A percentile compares a stretch with the other conserved stretches of the same genome.
Evolutionary conservation across 1,139 yeast genomes (phyloP).

Genomic region (Diutina neorugosa): DNA sequence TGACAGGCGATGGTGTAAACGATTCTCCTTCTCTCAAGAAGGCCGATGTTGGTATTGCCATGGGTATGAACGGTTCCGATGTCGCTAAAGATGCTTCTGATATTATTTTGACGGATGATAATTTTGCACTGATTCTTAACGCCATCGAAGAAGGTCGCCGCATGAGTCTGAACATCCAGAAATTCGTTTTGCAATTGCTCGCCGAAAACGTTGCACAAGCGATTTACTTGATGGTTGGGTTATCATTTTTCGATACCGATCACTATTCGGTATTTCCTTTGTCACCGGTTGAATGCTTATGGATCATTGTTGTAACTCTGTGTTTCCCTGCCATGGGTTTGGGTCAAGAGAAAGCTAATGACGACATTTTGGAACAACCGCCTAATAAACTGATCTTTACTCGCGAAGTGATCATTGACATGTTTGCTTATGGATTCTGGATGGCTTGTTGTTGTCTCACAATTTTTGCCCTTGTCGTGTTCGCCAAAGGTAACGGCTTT

Average conservation of each 20-base stretch:
- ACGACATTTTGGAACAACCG: conserved; percentile 54
- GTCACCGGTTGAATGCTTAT: conserved; percentile 68
- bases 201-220: conserved; percentile 79
- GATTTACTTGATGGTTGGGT: conserved; percentile 54
- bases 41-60: conserved; percentile 82
- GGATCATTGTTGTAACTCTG: conserved; percentile 71
- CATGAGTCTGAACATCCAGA: conserved; percentile 72
- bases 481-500: conserved; percentile 54
- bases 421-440: conserved; percentile 62
- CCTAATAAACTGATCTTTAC: conserved; percentile 60
- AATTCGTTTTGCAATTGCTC: conserved; percentile 67
- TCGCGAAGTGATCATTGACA: conserved; percentile 59
- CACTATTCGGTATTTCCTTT: conserved; percentile 64
- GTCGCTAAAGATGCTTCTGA: conserved; percentile 77
- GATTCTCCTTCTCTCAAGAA: conserved; percentile 73
- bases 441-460: conserved; percentile 66
- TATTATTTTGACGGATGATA: conserved; percentile 63
- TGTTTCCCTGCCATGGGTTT: conserved; percentile 87
- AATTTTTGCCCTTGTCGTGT: conserved; percentile 54
- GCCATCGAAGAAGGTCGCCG: conserved; percentile 79
- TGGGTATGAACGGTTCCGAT: conserved; percentile 75
- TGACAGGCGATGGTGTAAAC: conserved; percentile 22
- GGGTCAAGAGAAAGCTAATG: conserved; percentile 57
- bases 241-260: conserved; percentile 50
- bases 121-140: conserved; percentile 64